Base-by-base conservation (phyloP, 768 basidiomycete genomes). In the Tephrocybe sp. region DNA sequence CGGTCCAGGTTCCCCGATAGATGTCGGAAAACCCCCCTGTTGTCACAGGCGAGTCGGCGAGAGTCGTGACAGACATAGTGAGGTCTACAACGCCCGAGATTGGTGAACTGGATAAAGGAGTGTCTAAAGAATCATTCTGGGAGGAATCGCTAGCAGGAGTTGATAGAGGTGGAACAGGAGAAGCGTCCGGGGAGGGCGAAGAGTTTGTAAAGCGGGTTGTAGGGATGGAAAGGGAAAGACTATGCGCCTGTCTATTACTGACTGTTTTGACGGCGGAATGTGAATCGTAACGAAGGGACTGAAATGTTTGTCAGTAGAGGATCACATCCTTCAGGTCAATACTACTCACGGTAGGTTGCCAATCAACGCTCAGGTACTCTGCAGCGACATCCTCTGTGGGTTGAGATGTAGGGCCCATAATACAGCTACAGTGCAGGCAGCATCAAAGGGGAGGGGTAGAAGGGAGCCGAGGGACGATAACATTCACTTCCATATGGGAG, bases 11-110 rank as follows among this genome's bases (percentile, higher is more conserved):
- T 13, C 76, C 77, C 41, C 67, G 67, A 64, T 75, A 75, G 25
- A 78, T 76, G 52, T 78, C 76, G 12, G 76, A 73, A 39, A 75
- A 72, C 1, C 74, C 72, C 0, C 77, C 77, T 44, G 72, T 72
- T 24, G 66, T 73, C n/a, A 75, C 69, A 1, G 75, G 69, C 10
- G 58, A 60, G 7, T 46, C 43, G 1, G 62, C 59, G 0, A 56
- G 56, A 0, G 64, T 69, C 38, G 52, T 61, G 1, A 71, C 49
- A 24, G 50, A 40, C 15, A 49, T 54, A 2, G 67, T 69, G 30
- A 71, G 53, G 46, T 71, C 69, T 8, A 69, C 65, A 7, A 71
- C 67, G 0, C 65, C 62, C 5, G 63, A 59, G 9, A 65, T 62
- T 7, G 68, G 66, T 1, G 69, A 69, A 43, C 47, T 55, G 6